Percentiles rank a stretch among this genome's conserved stretches.
Conservation (phyloP, 257 asterid species). For the Solanum virginianum region DNA sequence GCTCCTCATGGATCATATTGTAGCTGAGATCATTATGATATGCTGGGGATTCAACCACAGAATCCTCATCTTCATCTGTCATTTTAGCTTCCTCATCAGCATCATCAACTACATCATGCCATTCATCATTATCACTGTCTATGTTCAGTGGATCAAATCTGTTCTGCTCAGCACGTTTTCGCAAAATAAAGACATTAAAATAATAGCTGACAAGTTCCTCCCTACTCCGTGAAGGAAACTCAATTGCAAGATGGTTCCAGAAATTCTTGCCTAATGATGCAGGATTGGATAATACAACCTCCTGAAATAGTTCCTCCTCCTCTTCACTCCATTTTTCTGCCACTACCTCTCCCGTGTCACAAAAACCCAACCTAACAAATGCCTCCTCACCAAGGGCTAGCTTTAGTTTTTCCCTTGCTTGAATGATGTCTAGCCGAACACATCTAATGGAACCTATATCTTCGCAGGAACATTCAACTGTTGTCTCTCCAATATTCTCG, state of each 20-base stretch:
- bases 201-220: constrained; percentile 69
- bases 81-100: constrained; percentile 5
- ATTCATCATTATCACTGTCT: constrained; percentile 87
- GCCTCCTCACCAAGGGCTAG: constrained; percentile 28
- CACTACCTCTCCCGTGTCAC: constrained; percentile 64
- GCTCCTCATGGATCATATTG: neutral
- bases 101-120: constrained; percentile 17
- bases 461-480: constrained; percentile 40
- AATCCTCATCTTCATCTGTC: constrained; percentile 34
- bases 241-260: constrained; percentile 54
- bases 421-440: constrained; percentile 50
- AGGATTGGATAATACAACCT: constrained; percentile 55
- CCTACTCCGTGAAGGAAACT: constrained; percentile 44
- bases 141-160: constrained; percentile 46
- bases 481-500: constrained; percentile 31
- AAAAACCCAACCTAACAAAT: constrained; percentile 48
- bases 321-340: constrained; percentile 59
- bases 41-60: constrained; percentile 36
- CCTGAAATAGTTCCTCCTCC: constrained; percentile 53
- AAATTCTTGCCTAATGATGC: constrained; percentile 40
- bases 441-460: constrained; percentile 77
- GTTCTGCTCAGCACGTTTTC: constrained; percentile 61
- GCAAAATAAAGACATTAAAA: constrained; percentile 69
- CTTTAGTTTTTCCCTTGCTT: constrained; percentile 47
- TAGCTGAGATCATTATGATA: constrained; percentile 2